Base-by-base conservation (phyloP, 2,329 filamentous ascomycete species). In the Xylaria sp. region DNA sequence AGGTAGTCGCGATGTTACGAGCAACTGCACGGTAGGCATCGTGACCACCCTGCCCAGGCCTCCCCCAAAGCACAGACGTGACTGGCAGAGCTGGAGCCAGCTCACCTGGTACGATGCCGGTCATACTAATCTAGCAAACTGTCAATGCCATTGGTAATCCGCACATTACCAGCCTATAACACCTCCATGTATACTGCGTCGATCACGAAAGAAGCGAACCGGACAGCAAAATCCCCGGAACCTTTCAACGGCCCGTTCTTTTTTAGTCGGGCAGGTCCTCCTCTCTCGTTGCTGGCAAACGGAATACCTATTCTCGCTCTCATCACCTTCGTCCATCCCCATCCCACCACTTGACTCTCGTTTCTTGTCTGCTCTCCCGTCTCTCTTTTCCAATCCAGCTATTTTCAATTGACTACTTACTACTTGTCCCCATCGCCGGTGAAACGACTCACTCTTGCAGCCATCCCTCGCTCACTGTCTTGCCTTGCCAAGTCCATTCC, bases 241-340 rank as follows among this genome's bases (percentile, higher is more conserved):
- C 59, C 63, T 61, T 60, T 56, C 57, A 56, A 53, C 55, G 34
- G 18, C 56, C 59, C 55, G 47, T 51, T 59, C 53, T 60, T 65
- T 65, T 65, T 65, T 65, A 62, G 59, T 58, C 63, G 60, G 57
- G 54, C 64, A 57, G 47, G 59, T 50, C 63, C 61, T 57, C 57
- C 60, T 30, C 60, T 34, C 42, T 54, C 58, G 58, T 47, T 52
- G 57, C 57, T 55, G 47, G 60, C 60, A 59, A 63, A 60, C 60
- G 61, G 55, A 61, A 52, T 49, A 58, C 52, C 55, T 52, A 42
- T 23, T 16, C 42, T 56, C 55, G 48, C 52, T 16, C 50, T 57
- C 48, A 42, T 42, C 37, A 13, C 37, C 11, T 42, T 13, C 11
- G 11, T 16, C 37, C 52, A 46, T 52, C 56, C 39, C 54, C 49